Evolutionary conservation across 1,139 yeast genomes (phyloP), one percentile per base, ranked within the genome.

Genomic region (Candida sanyaensis): DNA sequence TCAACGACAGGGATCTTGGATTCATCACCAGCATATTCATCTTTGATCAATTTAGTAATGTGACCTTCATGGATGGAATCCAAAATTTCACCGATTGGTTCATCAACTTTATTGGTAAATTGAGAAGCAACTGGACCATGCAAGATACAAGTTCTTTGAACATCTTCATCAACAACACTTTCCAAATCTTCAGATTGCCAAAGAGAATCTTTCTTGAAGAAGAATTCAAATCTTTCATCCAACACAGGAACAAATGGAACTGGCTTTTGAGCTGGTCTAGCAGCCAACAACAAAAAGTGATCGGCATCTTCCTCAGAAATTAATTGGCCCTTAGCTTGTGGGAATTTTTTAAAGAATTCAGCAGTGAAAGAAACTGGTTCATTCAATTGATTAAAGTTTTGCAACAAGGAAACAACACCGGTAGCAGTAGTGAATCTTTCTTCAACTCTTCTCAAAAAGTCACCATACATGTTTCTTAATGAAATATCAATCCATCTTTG

Each of bases 101-200:
- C 97, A 65, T 93, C 84, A 51, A 88, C 95, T 65, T 80, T 78
- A 61, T 80, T 88, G 59, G 98, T 86, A 76, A 76, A 92, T 72
- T 86, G 92, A 60, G 97, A 97, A 60, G 99, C 96, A 61, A 95
- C 99, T 44, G 99, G 99, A 59, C 99, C 98, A 63, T 91, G 97
- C 62, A 93, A 81, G 59, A 93, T 91, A 86, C 99, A 95, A 23
- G 97, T 92, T 79, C 99, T 88, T 72, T 92, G 95, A 55, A 93
- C 98, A 69, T 93, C 99, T 64, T 87, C 92, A 59, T 81, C 99
- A 55, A 89, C 93, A 63, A 93, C 98, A 54, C 97, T 89, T 68
- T 92, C 98, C 64, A 93, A 81, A 66, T 90, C 95, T 77, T 93
- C 99, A 33, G 97, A 88, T 80, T 93, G 99, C 99, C 99, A 93